A percentile compares a stretch with the other conserved stretches of the same genome.
phyloP scores from a whole-genome alignment of 805 yeast genomes.

The Wickerhamiella australiensis region DNA sequence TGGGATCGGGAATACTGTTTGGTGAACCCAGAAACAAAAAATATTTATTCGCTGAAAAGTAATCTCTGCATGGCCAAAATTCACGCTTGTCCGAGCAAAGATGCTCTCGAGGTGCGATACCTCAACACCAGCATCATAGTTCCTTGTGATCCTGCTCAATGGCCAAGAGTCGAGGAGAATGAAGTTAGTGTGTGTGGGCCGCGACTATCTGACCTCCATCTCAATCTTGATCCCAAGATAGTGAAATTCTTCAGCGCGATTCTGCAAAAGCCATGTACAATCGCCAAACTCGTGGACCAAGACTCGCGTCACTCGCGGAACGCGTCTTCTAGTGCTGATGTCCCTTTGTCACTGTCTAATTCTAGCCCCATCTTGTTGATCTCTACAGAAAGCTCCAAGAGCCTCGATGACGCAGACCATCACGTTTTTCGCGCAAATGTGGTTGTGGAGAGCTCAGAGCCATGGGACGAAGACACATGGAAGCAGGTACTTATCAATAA shows the following conservation, averaged over 20 bases:
- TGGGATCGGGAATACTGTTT: conserved; percentile 34
- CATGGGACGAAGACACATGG: conserved; percentile 35
- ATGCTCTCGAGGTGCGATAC: background rate
- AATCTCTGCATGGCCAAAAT: conserved; percentile 30
- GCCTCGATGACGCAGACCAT: conserved; percentile 15
- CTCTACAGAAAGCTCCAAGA: conserved; percentile 26
- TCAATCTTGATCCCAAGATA: conserved; percentile 19
- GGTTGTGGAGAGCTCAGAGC: conserved; percentile 22
- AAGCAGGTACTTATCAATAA: conserved; percentile 16
- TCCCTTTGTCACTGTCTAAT: conserved; percentile 23
- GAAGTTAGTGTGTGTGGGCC: background rate
- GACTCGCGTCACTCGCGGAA: conserved; percentile 8
- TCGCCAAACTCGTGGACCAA: conserved; percentile 23
- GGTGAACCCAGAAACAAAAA: conserved; percentile 23
- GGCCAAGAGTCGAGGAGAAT: conserved; percentile 7
- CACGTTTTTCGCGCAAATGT: conserved; percentile 33
- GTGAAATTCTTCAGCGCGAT: conserved; percentile 26
- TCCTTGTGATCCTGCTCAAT: conserved; percentile 9
- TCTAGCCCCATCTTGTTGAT: conserved; percentile 33
- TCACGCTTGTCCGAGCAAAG: conserved; percentile 23
- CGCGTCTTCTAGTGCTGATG: conserved; percentile 8
- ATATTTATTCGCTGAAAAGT: conserved; percentile 29
- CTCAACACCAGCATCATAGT: conserved; percentile 1
- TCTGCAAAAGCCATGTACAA: conserved; percentile 29
- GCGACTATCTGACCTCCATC: conserved; percentile 1